These are phyloP conservation scores for Aspergillus sp. DNA, from an alignment of 2,329 filamentous ascomycete species.

Conservation along the genomic window DNA sequence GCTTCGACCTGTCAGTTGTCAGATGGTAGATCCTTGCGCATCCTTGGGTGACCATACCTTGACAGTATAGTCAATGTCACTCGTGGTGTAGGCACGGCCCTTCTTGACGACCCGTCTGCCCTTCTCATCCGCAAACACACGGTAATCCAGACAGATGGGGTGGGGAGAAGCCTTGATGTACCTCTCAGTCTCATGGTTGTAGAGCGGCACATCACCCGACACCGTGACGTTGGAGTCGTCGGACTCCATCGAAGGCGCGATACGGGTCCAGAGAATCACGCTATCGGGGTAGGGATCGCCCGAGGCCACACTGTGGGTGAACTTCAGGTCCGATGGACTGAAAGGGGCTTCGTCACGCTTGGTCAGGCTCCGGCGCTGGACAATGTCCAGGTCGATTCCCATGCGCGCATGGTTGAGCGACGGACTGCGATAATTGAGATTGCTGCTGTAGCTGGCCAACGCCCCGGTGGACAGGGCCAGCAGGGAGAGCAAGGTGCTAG, in stretches of 20 bases:
- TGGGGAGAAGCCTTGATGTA: slow-evolving; percentile 55
- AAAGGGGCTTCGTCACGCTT: slow-evolving; percentile 52
- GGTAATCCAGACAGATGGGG: slow-evolving; percentile 62
- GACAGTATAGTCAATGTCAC: slow-evolving; percentile 73
- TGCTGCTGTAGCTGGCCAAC: slow-evolving; percentile 38
- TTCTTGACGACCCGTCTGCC: slow-evolving; percentile 46
- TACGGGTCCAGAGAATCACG: slow-evolving; percentile 46
- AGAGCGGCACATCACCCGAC: slow-evolving; percentile 55
- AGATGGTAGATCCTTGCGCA: neutral
- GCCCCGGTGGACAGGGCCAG: slow-evolving; percentile 17
- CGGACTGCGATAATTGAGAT: slow-evolving; percentile 68
- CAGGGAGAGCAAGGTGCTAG: slow-evolving; percentile 10
- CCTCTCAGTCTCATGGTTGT: slow-evolving; percentile 53
- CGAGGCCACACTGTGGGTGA: slow-evolving; percentile 63
- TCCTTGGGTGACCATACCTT: slow-evolving; percentile 51
- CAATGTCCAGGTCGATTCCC: slow-evolving; percentile 39
- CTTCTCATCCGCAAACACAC: slow-evolving; percentile 44
- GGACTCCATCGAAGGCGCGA: slow-evolving; percentile 41
- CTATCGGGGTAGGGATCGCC: slow-evolving; percentile 44
- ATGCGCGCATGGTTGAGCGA: slow-evolving; percentile 63
- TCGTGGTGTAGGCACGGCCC: slow-evolving; percentile 66
- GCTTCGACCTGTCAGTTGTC: slow-evolving; percentile 50
- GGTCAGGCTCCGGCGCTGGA: slow-evolving; percentile 62
- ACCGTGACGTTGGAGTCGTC: slow-evolving; percentile 55
- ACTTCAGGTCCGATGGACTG: slow-evolving; percentile 53